Base-by-base conservation (phyloP, 2,329 filamentous ascomycete genomes). In the Botryotinia narcissicola region DNA sequence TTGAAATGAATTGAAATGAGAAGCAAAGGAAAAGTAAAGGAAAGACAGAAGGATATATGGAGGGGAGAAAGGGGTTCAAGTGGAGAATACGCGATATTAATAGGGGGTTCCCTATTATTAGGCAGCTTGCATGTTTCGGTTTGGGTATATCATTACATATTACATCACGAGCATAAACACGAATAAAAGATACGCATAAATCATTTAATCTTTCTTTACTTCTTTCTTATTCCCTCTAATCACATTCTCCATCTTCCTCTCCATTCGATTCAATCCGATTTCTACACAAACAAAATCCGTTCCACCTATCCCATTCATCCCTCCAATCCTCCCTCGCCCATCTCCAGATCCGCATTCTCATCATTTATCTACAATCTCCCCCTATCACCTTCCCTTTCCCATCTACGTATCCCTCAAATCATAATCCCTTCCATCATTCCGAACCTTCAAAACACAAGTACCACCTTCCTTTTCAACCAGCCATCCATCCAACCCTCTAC, bases 401-500 rank as follows among this genome's bases (percentile, higher is more conserved):
- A 20, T 32, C 32, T 48, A 51, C 35, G 32, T 67, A 54, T 7
- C 40, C 61, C 22, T 46, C 61, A 57, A 18, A 57, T 57, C 32
- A 54, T 54, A 37, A 35, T 14, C 64, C 44, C 29, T 25, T 51
- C 6, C 32, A 32, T 54, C 25, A 29, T 63, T 63, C n/a, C 46
- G 14, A 40, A 20, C 64, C 14, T 48, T 51, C 64, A 54, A 67
- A 67, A 67, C 32, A 67, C 32, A 67, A 40, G 51, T n/a, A 35
- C 64, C 40, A 4, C 25, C 46, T 29, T 10, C 25, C 37, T 29
- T 40, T 10, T 40, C 61, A 29, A 20, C 37, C 37, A 63, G 6
- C 32, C 22, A 51, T 16, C 32, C 20, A 67, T 51, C 16, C 64
- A 25, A 22, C 16, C 46, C 22, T 54, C 46, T 67, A 54, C 46